A percentile compares a stretch with the other conserved stretches of the same genome.
Evolutionary conservation across 2,329 filamentous ascomycete species (phyloP).

Genomic region (Stemphylium beticola): DNA sequence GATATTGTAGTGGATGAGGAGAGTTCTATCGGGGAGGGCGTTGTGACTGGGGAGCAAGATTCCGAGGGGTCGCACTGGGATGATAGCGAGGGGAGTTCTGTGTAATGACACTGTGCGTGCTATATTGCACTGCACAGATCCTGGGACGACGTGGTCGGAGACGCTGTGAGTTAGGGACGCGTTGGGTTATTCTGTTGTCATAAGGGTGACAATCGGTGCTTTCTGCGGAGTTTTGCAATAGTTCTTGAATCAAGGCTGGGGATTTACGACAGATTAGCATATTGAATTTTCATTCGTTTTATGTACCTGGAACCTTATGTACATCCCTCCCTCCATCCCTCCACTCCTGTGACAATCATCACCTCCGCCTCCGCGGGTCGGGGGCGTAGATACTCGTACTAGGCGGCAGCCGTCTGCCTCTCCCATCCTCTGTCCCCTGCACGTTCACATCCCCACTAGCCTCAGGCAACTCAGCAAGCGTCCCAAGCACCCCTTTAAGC

Average conservation of each 20-base stretch:
- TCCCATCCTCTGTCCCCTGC: not conserved
- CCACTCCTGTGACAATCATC: not conserved
- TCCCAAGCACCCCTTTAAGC: not conserved
- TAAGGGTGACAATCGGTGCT: not conserved
- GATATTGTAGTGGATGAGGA: too few relatives aligned
- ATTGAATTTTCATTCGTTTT: not conserved
- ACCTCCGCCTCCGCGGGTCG: conserved; percentile 1
- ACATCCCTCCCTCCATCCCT: too few relatives aligned
- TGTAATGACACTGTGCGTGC: too few relatives aligned
- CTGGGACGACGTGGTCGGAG: too few relatives aligned
- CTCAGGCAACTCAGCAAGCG: not conserved
- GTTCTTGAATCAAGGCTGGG: too few relatives aligned
- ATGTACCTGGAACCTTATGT: not conserved
- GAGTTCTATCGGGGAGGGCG: too few relatives aligned
- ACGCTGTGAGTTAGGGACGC: too few relatives aligned
- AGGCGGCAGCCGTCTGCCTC: not conserved
- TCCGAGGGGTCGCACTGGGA: too few relatives aligned
- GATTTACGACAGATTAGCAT: too few relatives aligned
- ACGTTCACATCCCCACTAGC: not conserved
- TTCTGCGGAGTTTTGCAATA: not conserved
- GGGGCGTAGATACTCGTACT: not conserved
- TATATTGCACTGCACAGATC: too few relatives aligned
- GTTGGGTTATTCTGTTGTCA: not conserved
- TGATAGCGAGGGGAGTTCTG: too few relatives aligned
- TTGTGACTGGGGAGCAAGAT: too few relatives aligned